Percentiles rank a stretch among this genome's conserved stretches.
Evolutionary conservation across 1,284 basidiomycete genomes (phyloP).

Genomic region (Inonotus hispidus): DNA sequence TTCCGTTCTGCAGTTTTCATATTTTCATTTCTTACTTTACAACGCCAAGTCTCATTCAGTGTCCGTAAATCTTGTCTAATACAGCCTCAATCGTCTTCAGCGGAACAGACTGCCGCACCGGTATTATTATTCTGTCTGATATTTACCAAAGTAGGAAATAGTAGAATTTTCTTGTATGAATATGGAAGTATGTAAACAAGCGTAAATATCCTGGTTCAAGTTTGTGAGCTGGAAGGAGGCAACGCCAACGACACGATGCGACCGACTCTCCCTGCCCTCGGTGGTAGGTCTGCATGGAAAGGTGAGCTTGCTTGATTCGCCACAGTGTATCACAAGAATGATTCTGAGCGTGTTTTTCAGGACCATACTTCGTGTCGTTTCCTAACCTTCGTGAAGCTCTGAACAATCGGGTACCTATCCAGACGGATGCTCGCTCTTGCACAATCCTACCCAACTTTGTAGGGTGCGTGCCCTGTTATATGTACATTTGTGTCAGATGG

Average conservation of each 20-base stretch:
- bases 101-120: too few species aligned
- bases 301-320: slow-evolving; percentile 21
- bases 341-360: slow-evolving; percentile 39
- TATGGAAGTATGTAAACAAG: too few species aligned
- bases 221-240: too few species aligned
- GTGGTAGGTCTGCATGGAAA: slow-evolving; percentile 33
- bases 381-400: slow-evolving; percentile 84
- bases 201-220: too few species aligned
- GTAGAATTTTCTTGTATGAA: too few species aligned
- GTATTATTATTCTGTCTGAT: too few species aligned
- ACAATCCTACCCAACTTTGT: slow-evolving; percentile 95
- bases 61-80: slow-evolving; percentile 10
- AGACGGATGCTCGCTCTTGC: slow-evolving; percentile 85
- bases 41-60: slow-evolving; percentile 18
- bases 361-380: slow-evolving; percentile 94
- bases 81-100: too few species aligned
- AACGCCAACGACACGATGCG: slow-evolving; percentile 24
- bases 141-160: too few species aligned
- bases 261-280: slow-evolving; percentile 25
- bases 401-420: slow-evolving; percentile 80
- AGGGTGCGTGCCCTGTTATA: slow-evolving; percentile 48
- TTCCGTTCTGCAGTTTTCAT: slow-evolving; percentile 15
- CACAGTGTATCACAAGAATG: background rate
- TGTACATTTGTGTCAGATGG: background rate
- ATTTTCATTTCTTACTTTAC: slow-evolving; percentile 16